Conservation (phyloP, 208 protist species). For the Balamuthia mandrillaris region DNA sequence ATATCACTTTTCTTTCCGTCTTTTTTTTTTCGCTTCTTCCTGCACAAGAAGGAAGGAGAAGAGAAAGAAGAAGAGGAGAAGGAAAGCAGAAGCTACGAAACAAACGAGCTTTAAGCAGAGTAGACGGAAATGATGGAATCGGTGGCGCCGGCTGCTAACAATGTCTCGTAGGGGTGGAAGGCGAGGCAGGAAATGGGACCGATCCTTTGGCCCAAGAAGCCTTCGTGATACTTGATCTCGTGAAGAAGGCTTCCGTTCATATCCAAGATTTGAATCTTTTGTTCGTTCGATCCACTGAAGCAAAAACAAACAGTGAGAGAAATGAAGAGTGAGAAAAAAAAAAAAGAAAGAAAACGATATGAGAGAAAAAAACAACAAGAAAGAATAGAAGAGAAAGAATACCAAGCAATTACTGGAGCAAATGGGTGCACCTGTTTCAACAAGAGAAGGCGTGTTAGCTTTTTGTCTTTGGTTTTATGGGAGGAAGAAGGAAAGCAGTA, state of each 20-base stretch:
- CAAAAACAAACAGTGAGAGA: not conserved
- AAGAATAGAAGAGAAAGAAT: not conserved
- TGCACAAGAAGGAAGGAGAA: too few species aligned
- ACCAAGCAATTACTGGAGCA: slow-evolving; percentile 61
- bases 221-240: slow-evolving; percentile 68
- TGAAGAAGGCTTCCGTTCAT: slow-evolving; percentile 51
- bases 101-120: not conserved
- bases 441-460: slow-evolving; percentile 52
- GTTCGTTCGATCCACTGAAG: slow-evolving; percentile 37
- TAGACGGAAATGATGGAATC: slow-evolving; percentile 73
- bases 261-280: slow-evolving; percentile 53
- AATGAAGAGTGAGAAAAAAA: not conserved
- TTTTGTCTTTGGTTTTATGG: not conserved
- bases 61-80: too few species aligned
- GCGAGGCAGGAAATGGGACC: slow-evolving; percentile 63
- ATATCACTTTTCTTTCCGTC: too few species aligned
- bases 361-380: not conserved
- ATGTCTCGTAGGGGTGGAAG: slow-evolving; percentile 64
- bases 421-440: slow-evolving; percentile 53
- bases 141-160: slow-evolving; percentile 57
- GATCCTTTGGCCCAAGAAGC: slow-evolving; percentile 72
- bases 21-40: too few species aligned
- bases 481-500: not conserved
- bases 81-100: too few species aligned
- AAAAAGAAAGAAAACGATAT: not conserved